Evolutionary conservation across 2,329 filamentous ascomycete species (phyloP).

Genomic region (Beauveria asiatica): DNA sequence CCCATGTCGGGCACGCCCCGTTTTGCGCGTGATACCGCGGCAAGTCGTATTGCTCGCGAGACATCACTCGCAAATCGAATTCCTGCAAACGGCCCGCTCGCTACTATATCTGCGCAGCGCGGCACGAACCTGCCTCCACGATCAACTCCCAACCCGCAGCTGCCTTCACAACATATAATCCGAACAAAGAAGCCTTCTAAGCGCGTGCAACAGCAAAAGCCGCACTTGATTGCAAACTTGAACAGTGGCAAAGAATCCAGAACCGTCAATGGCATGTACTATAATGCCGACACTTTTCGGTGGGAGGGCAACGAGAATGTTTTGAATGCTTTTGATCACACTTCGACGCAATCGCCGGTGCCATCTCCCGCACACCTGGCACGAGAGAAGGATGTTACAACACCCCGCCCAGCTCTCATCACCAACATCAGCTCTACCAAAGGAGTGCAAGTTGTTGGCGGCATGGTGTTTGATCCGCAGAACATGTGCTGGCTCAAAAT

Average conservation of each 20-base stretch:
- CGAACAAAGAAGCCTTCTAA: slow-evolving; percentile 50
- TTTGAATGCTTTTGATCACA: slow-evolving; percentile 66
- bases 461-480: slow-evolving; percentile 96
- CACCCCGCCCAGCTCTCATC: slow-evolving; percentile 70
- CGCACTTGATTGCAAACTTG: slow-evolving; percentile 82
- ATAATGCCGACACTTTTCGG: slow-evolving; percentile 75
- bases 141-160: slow-evolving; percentile 36
- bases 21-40: slow-evolving; percentile 57
- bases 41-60: slow-evolving; percentile 57
- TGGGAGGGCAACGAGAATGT: slow-evolving; percentile 98
- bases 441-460: slow-evolving; percentile 88
- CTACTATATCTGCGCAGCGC: slow-evolving; percentile 47
- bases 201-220: slow-evolving; percentile 60
- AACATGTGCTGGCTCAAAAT: slow-evolving; percentile 98
- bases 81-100: slow-evolving; percentile 44
- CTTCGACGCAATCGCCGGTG: slow-evolving; percentile 40
- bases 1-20: slow-evolving; percentile 44
- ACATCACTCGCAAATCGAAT: slow-evolving; percentile 52
- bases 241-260: slow-evolving; percentile 66
- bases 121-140: slow-evolving; percentile 44
- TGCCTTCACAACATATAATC: slow-evolving; percentile 28
- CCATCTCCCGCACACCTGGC: slow-evolving; percentile 30
- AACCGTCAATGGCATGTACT: slow-evolving; percentile 90
- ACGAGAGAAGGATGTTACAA: slow-evolving; percentile 49
- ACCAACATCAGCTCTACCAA: slow-evolving; percentile 79